Percentiles rank a stretch among this genome's conserved stretches.
Evolutionary conservation across 2,329 filamentous ascomycete genomes (phyloP).

Genomic region (Fusarium sp.): DNA sequence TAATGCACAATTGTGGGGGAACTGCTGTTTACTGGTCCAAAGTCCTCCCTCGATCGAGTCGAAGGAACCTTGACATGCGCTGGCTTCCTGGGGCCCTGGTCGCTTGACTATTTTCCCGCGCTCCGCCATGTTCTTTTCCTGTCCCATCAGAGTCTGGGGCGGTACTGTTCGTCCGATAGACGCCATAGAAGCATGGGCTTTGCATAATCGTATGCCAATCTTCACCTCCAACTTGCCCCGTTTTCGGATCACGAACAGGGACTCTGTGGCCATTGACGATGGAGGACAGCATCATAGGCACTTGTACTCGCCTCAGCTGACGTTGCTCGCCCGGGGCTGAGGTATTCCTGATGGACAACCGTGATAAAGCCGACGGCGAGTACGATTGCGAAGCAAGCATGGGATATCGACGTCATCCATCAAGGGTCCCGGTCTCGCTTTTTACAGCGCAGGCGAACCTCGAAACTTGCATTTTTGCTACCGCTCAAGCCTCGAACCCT

Average conservation of each 20-base stretch:
- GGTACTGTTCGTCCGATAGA: conserved; percentile 28
- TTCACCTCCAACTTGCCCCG: conserved; percentile 4
- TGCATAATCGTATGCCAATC: conserved; percentile 12
- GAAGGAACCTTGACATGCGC: conserved; percentile 24
- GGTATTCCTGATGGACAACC: conserved; percentile 19
- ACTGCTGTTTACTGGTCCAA: conserved; percentile 14
- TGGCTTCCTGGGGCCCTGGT: conserved; percentile 14
- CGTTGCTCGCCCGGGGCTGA: conserved; percentile 30
- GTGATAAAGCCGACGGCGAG: conserved; percentile 37
- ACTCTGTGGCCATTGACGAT: background rate
- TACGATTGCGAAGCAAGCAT: conserved; percentile 19
- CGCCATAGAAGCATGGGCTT: conserved; percentile 26
- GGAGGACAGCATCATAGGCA: conserved; percentile 8
- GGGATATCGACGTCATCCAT: conserved; percentile 32
- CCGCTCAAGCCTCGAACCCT: background rate
- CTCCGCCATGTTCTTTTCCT: conserved; percentile 23
- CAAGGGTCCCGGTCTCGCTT: conserved; percentile 23
- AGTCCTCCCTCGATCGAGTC: conserved; percentile 17
- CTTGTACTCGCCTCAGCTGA: conserved; percentile 17
- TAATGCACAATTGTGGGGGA: conserved; percentile 39
- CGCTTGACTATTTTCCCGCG: conserved; percentile 21
- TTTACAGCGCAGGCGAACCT: conserved; percentile 22
- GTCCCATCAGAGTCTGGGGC: conserved; percentile 34
- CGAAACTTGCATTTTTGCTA: conserved; percentile 8
- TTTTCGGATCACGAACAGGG: background rate